Base-by-base conservation (phyloP, 352 stramenopile species). In the Phytophthora pisi region DNA sequence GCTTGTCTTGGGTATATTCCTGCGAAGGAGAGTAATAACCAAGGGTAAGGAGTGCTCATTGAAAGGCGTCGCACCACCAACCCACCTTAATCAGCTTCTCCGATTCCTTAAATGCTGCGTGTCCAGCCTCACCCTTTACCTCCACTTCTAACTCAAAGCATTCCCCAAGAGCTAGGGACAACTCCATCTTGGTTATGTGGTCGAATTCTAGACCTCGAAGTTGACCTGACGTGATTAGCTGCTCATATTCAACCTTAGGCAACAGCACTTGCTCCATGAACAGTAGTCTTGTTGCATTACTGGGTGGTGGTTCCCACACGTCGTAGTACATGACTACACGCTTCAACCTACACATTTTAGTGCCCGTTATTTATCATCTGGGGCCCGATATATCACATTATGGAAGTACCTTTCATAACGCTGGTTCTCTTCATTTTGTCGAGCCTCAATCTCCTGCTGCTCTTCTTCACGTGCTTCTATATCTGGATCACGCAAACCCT, bases 241-340 rank as follows among this genome's bases (percentile, higher is more conserved):
- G 61, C 18, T 96, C 83, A 63, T 89, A 94, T 18, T 83, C 67
- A 38, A 98, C 54, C 30, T 84, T 79, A 1, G 92, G 79, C 30
- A 97, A 23, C 7, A 97, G 61, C 20, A 97, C 81, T 64, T 97
- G 89, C 34, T 96, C 78, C 74, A 97, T 92, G 59, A 95, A 97
- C 30, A 90, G 54, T 10, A 92, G 28, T 2, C 88, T 68, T 4
- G 88, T 90, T 7, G 83, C 72, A 31, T 89, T 86, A 51, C 89
- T 97, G 20, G 93, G 92, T 9, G 92, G 92, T 15, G 75, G 77
- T 47, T 97, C 88, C 89, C 91, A 98, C 23, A 85, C 67, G 24
- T 92, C 82, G 57, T 89, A 98, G 73, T 98, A 98, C 63, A 80
- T 36, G 24, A 83, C 75, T 6, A 92, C 84, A 31, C 63, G 62